Evolutionary conservation across 1,284 basidiomycete species (phyloP), one percentile per base, ranked within the genome.

Genomic region (Cryptococcus sp.): DNA sequence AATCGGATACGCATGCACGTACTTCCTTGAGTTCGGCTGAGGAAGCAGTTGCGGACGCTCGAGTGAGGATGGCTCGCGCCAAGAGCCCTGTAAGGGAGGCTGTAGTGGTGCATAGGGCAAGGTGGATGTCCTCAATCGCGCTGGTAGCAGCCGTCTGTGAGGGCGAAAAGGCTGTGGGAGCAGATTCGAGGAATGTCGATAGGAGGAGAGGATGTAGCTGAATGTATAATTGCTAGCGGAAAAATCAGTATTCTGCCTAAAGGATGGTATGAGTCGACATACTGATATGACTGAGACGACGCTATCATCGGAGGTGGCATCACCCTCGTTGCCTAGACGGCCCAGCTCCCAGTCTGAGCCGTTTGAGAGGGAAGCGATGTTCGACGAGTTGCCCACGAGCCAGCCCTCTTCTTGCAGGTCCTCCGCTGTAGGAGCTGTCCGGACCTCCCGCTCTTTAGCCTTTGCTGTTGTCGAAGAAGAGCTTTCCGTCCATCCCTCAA

Each of bases 151-250:
- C 47, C 10, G 64, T 42, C 15, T 57, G 46, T 5, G 74, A 71
- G 1, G 87, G 87, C 8, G 86, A 84, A 76, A 94, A 93, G 2
- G 89, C 89, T 10, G 84, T 73, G 1, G 93, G 90, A 1, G 91
- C 90, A 61, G 85, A 85, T 74, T 96, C 93, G 22, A 96, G 83
- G 74, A 92, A 91, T 0, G 88, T 88, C 6, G 90, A 86, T 1
- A 90, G 80, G 5, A 96, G 80, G 3, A 87, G 87, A 0, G 90
- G 82, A 67, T 92, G 85, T 17, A 96, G 78, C 7, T 87, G 84
- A 41, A 81, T 78, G 48, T 78, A 78, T 10, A 76, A 61, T 19
- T 66, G 54, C 72, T 73, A n/a, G n/a, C n/a, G n/a, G 59, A 6
- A 39, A 19, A 20, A 56, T 62, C 47, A 63, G 60, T 19, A 16